Conservation (phyloP, 78 protist species). For the Creolimax fragrantissima region DNA sequence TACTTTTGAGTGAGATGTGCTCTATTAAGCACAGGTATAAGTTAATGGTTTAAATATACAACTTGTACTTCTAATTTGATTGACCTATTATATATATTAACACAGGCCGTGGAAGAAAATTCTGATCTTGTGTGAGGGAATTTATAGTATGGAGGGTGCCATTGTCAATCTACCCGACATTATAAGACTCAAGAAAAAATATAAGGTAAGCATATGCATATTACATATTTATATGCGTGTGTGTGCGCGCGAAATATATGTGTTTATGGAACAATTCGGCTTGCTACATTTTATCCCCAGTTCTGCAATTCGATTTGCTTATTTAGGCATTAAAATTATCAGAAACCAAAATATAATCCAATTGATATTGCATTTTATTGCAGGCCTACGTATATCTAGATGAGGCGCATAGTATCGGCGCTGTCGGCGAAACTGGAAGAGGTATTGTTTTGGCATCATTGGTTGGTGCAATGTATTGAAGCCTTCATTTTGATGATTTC, state of each 20-base stretch:
- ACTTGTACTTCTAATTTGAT: too few species aligned
- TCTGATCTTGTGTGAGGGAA: conserved; percentile 89
- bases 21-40: too few species aligned
- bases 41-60: too few species aligned
- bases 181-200: conserved; percentile 82
- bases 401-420: conserved; percentile 99
- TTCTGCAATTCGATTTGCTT: too few species aligned
- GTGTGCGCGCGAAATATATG: neutral
- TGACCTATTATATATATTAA: neutral
- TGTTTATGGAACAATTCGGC: too few species aligned
- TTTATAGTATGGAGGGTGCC: conserved; percentile 96
- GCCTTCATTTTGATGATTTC: conserved; percentile 97
- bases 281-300: too few species aligned
- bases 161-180: conserved; percentile 61
- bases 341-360: too few species aligned
- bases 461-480: conserved; percentile 41
- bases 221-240: neutral
- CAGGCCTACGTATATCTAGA: conserved; percentile 85
- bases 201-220: conserved; percentile 27
- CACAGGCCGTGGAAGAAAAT: conserved; percentile 45
- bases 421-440: conserved; percentile 86
- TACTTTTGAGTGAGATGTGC: too few species aligned
- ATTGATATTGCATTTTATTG: too few species aligned
- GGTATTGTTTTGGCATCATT: conserved; percentile 58
- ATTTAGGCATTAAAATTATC: too few species aligned